phyloP scores from a whole-genome alignment of 2,329 filamentous ascomycete genomes.

The Paramyrothecium sp. region DNA sequence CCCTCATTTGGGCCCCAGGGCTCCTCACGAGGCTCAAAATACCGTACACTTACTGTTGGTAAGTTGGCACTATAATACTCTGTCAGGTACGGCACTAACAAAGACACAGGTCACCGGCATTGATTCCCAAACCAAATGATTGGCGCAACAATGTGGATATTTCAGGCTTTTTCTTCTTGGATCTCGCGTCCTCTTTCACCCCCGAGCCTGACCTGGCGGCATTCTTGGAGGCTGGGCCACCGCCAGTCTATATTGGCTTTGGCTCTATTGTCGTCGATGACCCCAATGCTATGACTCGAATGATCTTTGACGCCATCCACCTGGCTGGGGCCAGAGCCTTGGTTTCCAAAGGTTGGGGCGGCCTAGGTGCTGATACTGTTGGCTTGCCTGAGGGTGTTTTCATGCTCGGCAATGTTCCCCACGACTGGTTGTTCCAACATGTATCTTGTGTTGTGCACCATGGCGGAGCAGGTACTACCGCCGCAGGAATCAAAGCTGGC shows the following conservation, averaged over 20 bases:
- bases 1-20: constrained; percentile 78
- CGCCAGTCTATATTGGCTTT: constrained; percentile 81
- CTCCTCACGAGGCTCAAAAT: constrained; percentile 73
- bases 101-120: constrained; percentile 57
- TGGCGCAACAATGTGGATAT: constrained; percentile 72
- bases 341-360: constrained; percentile 87
- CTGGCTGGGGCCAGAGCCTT: constrained; percentile 71
- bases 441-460: constrained; percentile 85
- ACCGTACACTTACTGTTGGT: constrained; percentile 90
- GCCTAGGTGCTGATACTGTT: constrained; percentile 69
- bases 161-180: constrained; percentile 75
- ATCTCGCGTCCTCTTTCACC: constrained; percentile 63
- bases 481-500: constrained; percentile 78
- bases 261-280: constrained; percentile 81
- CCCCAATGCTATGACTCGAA: constrained; percentile 65
- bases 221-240: constrained; percentile 67
- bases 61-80: constrained; percentile 6
- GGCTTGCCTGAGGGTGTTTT: constrained; percentile 74
- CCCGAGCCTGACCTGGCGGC: constrained; percentile 63
- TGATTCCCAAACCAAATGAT: constrained; percentile 77
- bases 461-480: constrained; percentile 84
- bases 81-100: constrained; percentile 2
- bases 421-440: constrained; percentile 84
- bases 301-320: constrained; percentile 70
- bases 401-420: constrained; percentile 82